Evolutionary conservation across 805 yeast species (phyloP).

Genomic region (Lipomyces yamanashiensis): DNA sequence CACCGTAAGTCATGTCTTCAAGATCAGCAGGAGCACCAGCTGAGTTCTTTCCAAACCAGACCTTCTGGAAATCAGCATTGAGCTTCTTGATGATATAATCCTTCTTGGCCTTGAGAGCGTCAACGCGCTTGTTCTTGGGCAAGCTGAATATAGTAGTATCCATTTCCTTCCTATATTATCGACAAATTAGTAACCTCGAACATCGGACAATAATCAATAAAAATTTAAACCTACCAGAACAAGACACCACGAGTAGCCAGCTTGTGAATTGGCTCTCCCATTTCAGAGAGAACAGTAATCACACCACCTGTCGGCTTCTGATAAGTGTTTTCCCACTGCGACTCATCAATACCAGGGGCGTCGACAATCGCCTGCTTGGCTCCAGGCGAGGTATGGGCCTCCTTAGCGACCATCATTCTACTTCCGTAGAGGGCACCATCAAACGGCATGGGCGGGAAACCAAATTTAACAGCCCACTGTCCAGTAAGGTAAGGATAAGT

Average conservation of each 20-base stretch:
- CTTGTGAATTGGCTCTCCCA: slow-evolving; percentile 99
- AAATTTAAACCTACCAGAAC: slow-evolving; percentile 62
- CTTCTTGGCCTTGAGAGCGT: slow-evolving; percentile 79
- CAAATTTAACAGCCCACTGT: slow-evolving; percentile 85
- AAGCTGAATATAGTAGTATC: slow-evolving; percentile 90
- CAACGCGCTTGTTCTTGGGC: slow-evolving; percentile 81
- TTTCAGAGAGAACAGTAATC: slow-evolving; percentile 93
- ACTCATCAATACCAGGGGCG: slow-evolving; percentile 88
- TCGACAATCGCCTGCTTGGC: slow-evolving; percentile 91
- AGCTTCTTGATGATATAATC: slow-evolving; percentile 82
- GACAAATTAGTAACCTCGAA: background rate
- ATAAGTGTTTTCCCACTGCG: slow-evolving; percentile 91
- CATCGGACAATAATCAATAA: background rate
- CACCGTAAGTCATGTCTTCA: slow-evolving; percentile 93
- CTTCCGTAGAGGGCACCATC: slow-evolving; percentile 97
- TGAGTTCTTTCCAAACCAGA: slow-evolving; percentile 89
- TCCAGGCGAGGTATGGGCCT: slow-evolving; percentile 89
- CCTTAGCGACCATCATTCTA: slow-evolving; percentile 96
- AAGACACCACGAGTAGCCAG: slow-evolving; percentile 97
- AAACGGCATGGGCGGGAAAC: slow-evolving; percentile 98
- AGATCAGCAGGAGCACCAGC: slow-evolving; percentile 81
- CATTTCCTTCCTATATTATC: slow-evolving; percentile 60
- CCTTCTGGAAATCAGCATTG: slow-evolving; percentile 95
- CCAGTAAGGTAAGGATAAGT: slow-evolving; percentile 98
- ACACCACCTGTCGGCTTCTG: slow-evolving; percentile 97